Evolutionary conservation across 2,329 filamentous ascomycete species (phyloP), one percentile per base, ranked within the genome.

Genomic region (Simplicillium aogashimaense): DNA sequence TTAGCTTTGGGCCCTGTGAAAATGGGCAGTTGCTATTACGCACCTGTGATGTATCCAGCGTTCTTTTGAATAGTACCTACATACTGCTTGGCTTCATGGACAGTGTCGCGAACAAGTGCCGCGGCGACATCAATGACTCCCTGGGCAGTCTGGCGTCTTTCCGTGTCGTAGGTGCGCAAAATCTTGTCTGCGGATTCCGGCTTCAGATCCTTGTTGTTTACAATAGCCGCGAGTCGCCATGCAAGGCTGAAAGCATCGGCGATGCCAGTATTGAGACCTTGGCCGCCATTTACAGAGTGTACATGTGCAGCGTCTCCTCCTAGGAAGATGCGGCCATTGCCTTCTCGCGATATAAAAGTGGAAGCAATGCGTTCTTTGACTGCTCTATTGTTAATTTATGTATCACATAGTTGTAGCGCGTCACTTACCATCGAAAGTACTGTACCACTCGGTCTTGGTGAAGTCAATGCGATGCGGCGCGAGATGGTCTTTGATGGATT

Each of bases 261-360:
- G 28, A 77, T 64, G 3, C 74, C 74, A 0, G 73, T 77, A 47
- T 78, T 78, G 47, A 78, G 63, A 1, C 75, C 74, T 45, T 77
- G 73, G 0, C 72, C 74, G 0, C 72, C 74, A 8, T 72, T 70
- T 29, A 72, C 70, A 1, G 63, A 72, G 42, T 76, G 71, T 3
- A 72, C 72, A 40, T 78, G 74, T 1, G 70, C 72, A 1, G 73
- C 72, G 41, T 78, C 75, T 3, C 74, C 74, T 7, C 68, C 71
- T 1, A 78, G 56, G 35, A 76, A 64, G 4, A 71, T 58, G 8
- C 69, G 62, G 3, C 68, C 70, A 4, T 51, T 46, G 8, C 65
- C 64, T 30, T 56, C 50, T 13, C 51, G 56, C 5, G 63, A 64
- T 10, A 65, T 51, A 30, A 67, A 67, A 0, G 56, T 59, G 0